Base-by-base conservation (phyloP, 352 stramenopile species). In the Pythium scleroteichum region DNA sequence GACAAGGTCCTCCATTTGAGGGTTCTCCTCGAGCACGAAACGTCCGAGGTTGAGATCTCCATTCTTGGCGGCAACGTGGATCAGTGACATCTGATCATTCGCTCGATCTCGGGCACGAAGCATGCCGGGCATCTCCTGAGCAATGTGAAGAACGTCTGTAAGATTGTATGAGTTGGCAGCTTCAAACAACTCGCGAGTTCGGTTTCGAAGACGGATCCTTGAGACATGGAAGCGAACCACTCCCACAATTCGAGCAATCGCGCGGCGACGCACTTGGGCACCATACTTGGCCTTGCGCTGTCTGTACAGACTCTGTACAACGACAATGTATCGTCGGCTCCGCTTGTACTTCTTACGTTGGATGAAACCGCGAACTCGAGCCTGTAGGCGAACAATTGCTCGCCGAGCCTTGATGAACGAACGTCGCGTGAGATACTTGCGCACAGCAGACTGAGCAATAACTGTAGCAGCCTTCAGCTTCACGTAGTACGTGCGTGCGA, bases 1-100 rank as follows among this genome's bases (percentile, higher is more conserved):
- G 46, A 95, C 88, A 4, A 95, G 72, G 40, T 95, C 85, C 61
- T 96, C 88, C 33, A 95, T 82, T 59, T 89, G 81, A 13, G 72
- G 69, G 29, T 85, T 91, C 64, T 93, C 85, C 52, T 93, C 85
- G 3, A 93, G 61, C 42, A 96, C 76, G 49, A 95, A 95, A 10
- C 81, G 80, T 23, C 82, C 83, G 19, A 95, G 63, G 53, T 92
- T 95, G 41, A 96, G 41, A 54, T 94, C 85, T 10, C 84, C 82
- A 59, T 94, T 96, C 61, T 92, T 92, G 2, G 85, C 87, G 0
- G 88, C 89, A n/a, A 93, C 85, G 71, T 97, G 89, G 24, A 96
- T 79, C 14, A 96, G 69, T 20, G 85, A 95, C 71, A 94, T 90
- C 80, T 92, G 87, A 32, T 94, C 77, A 61, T 87, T 73, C 23